Percentiles rank a stretch among this genome's conserved stretches.
Evolutionary conservation across 345 rosid species (phyloP).

Genomic region (Corymbia maculata): DNA sequence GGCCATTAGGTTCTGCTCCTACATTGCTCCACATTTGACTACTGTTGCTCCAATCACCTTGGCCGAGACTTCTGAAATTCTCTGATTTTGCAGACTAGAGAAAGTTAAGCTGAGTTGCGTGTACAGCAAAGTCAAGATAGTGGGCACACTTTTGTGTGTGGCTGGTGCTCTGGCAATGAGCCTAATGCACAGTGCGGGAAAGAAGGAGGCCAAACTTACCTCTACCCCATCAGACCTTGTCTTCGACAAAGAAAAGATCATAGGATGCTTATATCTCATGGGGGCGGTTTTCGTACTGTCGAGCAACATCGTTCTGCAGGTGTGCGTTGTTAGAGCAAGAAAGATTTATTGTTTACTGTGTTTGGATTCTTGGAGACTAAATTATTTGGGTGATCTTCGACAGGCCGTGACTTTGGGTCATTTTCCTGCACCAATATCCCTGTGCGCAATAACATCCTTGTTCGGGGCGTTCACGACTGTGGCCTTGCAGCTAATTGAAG

Average conservation of each 20-base stretch:
- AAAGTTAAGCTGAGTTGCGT: slow-evolving; percentile 58
- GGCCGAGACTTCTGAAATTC: background rate
- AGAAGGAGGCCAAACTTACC: slow-evolving; percentile 2
- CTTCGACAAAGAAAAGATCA: slow-evolving; percentile 51
- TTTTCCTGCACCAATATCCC: slow-evolving; percentile 90
- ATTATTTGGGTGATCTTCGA: background rate
- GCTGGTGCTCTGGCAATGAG: slow-evolving; percentile 79
- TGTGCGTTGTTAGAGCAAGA: background rate
- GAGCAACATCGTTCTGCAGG: slow-evolving; percentile 73
- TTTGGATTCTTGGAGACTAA: background rate
- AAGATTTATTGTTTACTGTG: background rate
- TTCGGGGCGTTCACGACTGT: slow-evolving; percentile 66
- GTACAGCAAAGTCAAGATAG: slow-evolving; percentile 77
- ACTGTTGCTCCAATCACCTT: background rate
- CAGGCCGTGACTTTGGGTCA: slow-evolving; percentile 69
- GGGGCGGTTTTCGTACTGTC: slow-evolving; percentile 73
- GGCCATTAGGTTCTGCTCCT: slow-evolving; percentile 39
- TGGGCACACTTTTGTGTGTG: slow-evolving; percentile 72
- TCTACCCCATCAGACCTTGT: background rate
- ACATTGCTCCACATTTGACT: background rate
- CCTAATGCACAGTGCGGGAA: slow-evolving; percentile 57
- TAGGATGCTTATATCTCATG: slow-evolving; percentile 71
- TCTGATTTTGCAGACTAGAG: slow-evolving; percentile 54
- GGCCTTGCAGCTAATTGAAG: slow-evolving; percentile 33
- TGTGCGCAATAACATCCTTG: slow-evolving; percentile 75